Evolutionary conservation across 2,329 filamentous ascomycete genomes (phyloP), one percentile per base, ranked within the genome.

Genomic region (Fusarium miscanthi): DNA sequence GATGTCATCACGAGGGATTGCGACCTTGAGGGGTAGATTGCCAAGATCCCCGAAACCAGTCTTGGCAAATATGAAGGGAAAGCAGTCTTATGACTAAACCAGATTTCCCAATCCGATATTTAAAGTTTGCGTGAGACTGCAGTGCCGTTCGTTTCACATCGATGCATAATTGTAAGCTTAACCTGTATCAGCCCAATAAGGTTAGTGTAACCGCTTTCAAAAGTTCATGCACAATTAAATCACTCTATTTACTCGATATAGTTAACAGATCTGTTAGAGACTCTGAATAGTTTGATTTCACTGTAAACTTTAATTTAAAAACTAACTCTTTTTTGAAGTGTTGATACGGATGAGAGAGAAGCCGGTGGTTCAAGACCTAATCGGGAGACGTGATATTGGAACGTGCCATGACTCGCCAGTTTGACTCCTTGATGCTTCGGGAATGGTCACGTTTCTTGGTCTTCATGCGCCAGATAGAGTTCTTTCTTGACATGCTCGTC

Each of bases 291-390:
- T 17, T 7, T 3, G 1, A 12, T n/a, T 27, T 19, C 2, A 6
- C 4, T 3, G 1, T 6, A 16, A 27, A 52, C 23, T 8, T 8
- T 37, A 27, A 21, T 16, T 16, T 1, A 3, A 3, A 27, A 21
- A 11, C 13, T 0, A 2, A 5, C 31, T 2, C 8, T 27, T 11
- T 21, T 8, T 4, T 8, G 3, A 6, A n/a, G 0, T 4, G 8
- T 8, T 12, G 2, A 8, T 5, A 21, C 33, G 19, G 49, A 3
- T 17, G 23, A 17, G 6, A 17, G 19, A 30, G 27, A 3, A 17
- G n/a, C 19, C 27, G 19, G 17, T 17, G 10, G 19, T 30, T 27
- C 6, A 16, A 30, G 25, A 25, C 2, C 6, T 23, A 3, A 13
- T 23, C 46, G 11, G 21, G n/a, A 8, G n/a, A 6, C 7, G 3